Evolutionary conservation across 2,329 filamentous ascomycete species (phyloP), one percentile per base, ranked within the genome.

Genomic region (Penicillium verrucosum): DNA sequence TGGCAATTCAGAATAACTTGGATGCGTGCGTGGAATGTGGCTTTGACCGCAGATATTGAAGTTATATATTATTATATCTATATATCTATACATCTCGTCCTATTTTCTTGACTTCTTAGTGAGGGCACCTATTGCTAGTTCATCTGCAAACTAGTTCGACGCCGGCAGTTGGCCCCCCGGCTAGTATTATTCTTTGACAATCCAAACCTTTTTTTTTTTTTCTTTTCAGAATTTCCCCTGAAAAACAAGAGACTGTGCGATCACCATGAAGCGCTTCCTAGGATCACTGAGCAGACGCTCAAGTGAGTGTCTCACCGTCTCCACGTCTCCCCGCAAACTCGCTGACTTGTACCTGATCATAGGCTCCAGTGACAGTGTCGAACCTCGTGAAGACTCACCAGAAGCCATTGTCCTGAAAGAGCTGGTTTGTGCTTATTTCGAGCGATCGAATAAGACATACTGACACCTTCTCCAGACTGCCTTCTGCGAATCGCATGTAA

Each of bases 401-500:
- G 76, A 78, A 56, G 70, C 66, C 8, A 66, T 70, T 29, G 61
- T 78, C 23, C 49, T 74, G n/a, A 70, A 63, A 55, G 77, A 77
- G 70, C 65, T 78, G 62, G 76, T 78, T 48, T 43, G 75, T 67
- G 12, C 34, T 47, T 36, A 48, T 21, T 14, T 29, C 16, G 23
- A 51, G 21, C 23, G 30, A 57, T 41, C 48, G 16, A n/a, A 41
- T 11, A 27, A 38, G 21, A n/a, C 9, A 51, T 37, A 55, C 51
- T 56, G 36, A 58, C 57, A 56, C 29, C 50, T 9, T 36, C 36
- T 49, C 37, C 55, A 92, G 89, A 89, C 82, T 80, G 81, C 85
- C 43, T 96, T 96, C 72, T 95, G 90, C 80, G 88, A 93, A 75
- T 88, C 89, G 48, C 85, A 84, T 60, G 12, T 14, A 36, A 53